These are phyloP conservation scores for Ceratocystis huliohia DNA, from an alignment of 2,329 filamentous ascomycete species.

Conservation along the genomic window DNA sequence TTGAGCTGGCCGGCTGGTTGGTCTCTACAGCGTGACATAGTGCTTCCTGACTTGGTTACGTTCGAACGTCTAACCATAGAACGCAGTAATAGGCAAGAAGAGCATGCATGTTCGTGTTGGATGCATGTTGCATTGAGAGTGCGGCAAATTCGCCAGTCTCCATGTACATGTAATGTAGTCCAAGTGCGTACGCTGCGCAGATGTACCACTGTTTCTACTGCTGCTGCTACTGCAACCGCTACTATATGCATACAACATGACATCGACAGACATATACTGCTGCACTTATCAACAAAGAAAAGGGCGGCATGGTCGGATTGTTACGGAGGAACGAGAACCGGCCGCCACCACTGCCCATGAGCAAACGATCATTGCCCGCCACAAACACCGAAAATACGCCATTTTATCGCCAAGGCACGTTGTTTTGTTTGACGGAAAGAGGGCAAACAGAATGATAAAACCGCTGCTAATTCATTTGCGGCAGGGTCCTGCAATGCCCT, in stretches of 20 bases:
- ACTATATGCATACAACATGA: neutral
- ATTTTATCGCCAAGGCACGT: neutral
- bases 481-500: neutral
- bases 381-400: neutral
- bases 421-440: too few relatives aligned
- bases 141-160: too few relatives aligned
- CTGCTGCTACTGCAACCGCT: neutral
- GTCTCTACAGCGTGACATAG: neutral
- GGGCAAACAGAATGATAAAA: neutral
- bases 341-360: neutral
- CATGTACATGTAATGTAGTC: too few relatives aligned
- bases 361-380: neutral
- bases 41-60: neutral
- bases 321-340: neutral
- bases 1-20: neutral
- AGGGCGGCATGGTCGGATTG: neutral
- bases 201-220: too few relatives aligned
- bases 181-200: too few relatives aligned
- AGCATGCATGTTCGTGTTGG: neutral
- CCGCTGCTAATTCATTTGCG: neutral
- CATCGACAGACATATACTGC: too few relatives aligned
- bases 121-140: neutral
- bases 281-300: neutral
- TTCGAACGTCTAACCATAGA: neutral
- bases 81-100: too few relatives aligned